Percentiles rank a stretch among this genome's conserved stretches.
phyloP scores from a whole-genome alignment of 2,329 filamentous ascomycete genomes.

The Talaromyces sp. region DNA sequence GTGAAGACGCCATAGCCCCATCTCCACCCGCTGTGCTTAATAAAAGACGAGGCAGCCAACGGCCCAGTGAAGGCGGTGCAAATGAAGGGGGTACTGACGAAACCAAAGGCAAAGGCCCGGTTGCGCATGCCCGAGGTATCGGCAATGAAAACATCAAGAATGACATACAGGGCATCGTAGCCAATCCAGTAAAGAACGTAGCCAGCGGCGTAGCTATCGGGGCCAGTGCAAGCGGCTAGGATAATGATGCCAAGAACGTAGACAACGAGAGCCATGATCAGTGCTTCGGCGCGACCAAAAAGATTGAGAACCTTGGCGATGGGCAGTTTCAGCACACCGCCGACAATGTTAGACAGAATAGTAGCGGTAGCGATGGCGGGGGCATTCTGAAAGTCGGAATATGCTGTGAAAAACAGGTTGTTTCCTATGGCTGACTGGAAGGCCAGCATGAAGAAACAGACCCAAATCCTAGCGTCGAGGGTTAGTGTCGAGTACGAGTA shows the following conservation, averaged over 20 bases:
- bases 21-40: constrained; percentile 50
- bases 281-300: constrained; percentile 59
- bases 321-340: constrained; percentile 56
- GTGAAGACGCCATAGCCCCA: constrained; percentile 61
- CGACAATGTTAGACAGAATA: constrained; percentile 53
- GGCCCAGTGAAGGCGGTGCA: constrained; percentile 55
- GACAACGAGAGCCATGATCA: constrained; percentile 45
- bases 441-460: constrained; percentile 42
- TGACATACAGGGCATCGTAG: constrained; percentile 50
- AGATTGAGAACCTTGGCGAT: constrained; percentile 59
- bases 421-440: constrained; percentile 38
- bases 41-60: constrained; percentile 46
- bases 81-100: constrained; percentile 57
- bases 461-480: constrained; percentile 35
- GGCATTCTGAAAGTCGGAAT: constrained; percentile 47
- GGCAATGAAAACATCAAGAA: constrained; percentile 56
- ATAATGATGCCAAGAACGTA: constrained; percentile 52
- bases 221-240: constrained; percentile 57
- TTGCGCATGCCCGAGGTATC: constrained; percentile 59
- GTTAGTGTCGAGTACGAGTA: neutral
- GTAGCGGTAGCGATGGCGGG: constrained; percentile 47
- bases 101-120: constrained; percentile 56
- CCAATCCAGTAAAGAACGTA: constrained; percentile 60
- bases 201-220: constrained; percentile 59
- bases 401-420: constrained; percentile 46